Evolutionary conservation across 208 protist genomes (phyloP), one percentile per base, ranked within the genome.

Genomic region (Crithidia mellificae): DNA sequence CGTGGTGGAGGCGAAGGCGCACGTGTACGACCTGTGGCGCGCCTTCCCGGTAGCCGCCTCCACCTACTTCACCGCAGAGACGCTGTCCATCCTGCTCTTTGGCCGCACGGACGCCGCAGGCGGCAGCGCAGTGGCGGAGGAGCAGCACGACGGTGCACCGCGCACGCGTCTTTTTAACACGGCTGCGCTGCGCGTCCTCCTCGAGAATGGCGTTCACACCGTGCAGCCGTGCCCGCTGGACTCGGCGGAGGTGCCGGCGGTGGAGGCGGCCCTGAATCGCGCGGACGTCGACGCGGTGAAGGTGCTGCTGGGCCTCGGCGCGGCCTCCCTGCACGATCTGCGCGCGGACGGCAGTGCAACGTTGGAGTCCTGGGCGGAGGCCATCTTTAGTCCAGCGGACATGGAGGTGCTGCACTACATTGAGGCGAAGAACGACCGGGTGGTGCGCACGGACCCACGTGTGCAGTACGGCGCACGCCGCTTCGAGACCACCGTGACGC

Each of bases 41-140:
- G 56, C 83, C 22, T 80, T 94, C 9, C 63, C 71, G 6, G 83
- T 91, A 56, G 44, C 55, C 19, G 73, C 79, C 17, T 49, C 75
- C 11, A 89, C 79, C 5, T 88, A 87, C 78, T 51, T 82, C 25
- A 91, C 76, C 4, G 68, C 85, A 1, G 81, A 90, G 55, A 88
- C 84, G 20, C 80, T 94, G 14, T 63, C 80, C 64, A 24, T 62
- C 2, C 53, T 92, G 2, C 58, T 94, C 1, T 92, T 94, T 69
- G 68, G 50, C 19, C 49, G 32, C 29, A 11, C 36, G 3, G 57
- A 15, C 24, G 34, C 36, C 19, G 65, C 44, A 19, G 24, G 22
- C 41, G 56, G 22, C 39, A 39, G 11, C 34, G 34, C 34, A 38
- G 7, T 11, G 34, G 7, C 24, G n/a, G n/a, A n/a, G n/a, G n/a